Evolutionary conservation across 2,329 filamentous ascomycete genomes (phyloP), one percentile per base, ranked within the genome.

Genomic region (Paracoccidioides lutzii): DNA sequence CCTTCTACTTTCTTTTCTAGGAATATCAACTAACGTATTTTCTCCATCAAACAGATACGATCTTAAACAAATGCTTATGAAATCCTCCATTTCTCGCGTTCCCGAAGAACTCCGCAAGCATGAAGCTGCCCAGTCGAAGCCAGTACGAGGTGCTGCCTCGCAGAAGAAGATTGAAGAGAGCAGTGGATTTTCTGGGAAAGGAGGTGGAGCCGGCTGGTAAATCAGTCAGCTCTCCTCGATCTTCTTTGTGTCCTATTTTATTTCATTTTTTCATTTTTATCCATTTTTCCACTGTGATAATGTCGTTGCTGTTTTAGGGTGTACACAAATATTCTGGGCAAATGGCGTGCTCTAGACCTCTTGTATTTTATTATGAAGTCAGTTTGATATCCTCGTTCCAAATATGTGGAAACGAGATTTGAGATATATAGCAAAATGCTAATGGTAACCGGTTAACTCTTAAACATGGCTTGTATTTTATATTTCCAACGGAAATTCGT

Each of bases 41-140:
- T 8, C 9, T 55, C n/a, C 49, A 49, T 44, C 32, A 50, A 41
- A 33, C 54, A 76, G 73, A 70, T 78, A 95, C 70, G 93, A 98
- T 68, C 76, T 98, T 60, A 91, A 89, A 73, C 89, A 96, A 76
- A 97, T 98, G 82, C 81, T 98, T 37, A 84, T 81, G 65, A 97
- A 97, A 80, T 93, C 87, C 59, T 78, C 82, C 9, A 88, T 96
- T 28, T 90, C 85, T 2, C 85, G 88, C 67, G 87, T 98, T 32
- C 90, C 93, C 0, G 93, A 98, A 62, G 93, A 97, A 71, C 72
- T 97, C 62, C 79, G 87, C 66, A 84, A 90, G 63, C 90, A 96
- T 67, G 89, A 95, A 71, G 85, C 88, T 1, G 88, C 90, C n/a
- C 90, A 95, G 73, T 87, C 90, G 66, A 91, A 87, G 69, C 83